Evolutionary conservation across 2,329 filamentous ascomycete genomes (phyloP), one percentile per base, ranked within the genome.

Genomic region (Pyricularia grisea): DNA sequence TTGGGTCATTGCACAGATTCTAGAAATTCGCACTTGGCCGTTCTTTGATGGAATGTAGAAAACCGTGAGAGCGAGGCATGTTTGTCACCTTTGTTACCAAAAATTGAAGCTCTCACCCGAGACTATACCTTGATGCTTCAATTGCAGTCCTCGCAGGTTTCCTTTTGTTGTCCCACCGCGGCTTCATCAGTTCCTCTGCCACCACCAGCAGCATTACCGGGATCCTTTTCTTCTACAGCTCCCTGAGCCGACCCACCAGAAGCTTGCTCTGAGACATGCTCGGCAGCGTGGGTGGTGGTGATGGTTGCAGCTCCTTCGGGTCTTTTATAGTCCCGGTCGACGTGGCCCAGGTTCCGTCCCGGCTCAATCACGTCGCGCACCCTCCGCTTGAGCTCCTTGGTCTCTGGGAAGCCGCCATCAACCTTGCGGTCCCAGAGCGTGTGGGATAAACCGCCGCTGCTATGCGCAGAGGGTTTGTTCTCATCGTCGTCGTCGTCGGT

Each of bases 341-440:
- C 90, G 79, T 98, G 94, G 0, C 94, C 94, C 68, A 97, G 81
- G 75, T 94, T 86, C 71, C 91, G 85, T 0, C 81, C 83, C 0
- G 94, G 94, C 74, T 95, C 90, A 73, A 97, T 89, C 67, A 92
- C 84, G 80, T 97, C 92, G 70, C 94, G 84, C 5, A 97, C 88
- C 20, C 90, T 85, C 70, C 93, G 88, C 81, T 98, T 97, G 63
- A 97, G 84, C 73, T 94, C 90, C 79, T 97, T 97, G 2, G 92
- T 93, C 81, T 97, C 93, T 71, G 94, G 95, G 79, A 99, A 99
- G 0, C 95, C 94, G 33, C 92, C 92, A 76, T 97, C 90, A 3
- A 80, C 77, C 77, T 93, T 96, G 71, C 95, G 87, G 82, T 98
- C 93, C 95, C 95, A 99, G 36, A 98, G 82, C 2, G 90, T 76